Base-by-base conservation (phyloP, 1,284 basidiomycete species). In the Ustilago hordei region DNA sequence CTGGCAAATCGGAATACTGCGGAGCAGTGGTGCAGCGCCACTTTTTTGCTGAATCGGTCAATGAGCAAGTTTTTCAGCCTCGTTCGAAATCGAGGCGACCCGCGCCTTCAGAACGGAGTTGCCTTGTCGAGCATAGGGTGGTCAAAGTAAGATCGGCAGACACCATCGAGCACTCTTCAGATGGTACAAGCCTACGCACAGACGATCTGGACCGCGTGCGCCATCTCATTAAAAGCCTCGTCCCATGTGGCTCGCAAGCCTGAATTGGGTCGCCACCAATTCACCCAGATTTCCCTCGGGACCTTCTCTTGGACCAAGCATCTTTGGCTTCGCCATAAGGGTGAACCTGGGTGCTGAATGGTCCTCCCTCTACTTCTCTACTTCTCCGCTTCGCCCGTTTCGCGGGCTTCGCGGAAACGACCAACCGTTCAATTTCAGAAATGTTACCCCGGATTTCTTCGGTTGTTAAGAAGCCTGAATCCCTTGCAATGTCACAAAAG, bases 211-310 rank as follows among this genome's bases (percentile, higher is more conserved):
- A 64, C 61, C 55, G 34, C 50, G 23, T 13, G 43, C 32, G 23
- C 60, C 52, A 28, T 63, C 15, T 15, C 13, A 35, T 17, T 55
- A 64, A 56, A 64, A n/a, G 61, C 61, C 55, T 54, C 23, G 19
- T 41, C 54, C 54, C 54, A 55, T 50, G 55, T 57, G 60, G 45
- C 54, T 41, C n/a, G 15, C 12, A 7, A 47, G 56, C 43, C 43
- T 55, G 34, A 13, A 34, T 60, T 12, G 47, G n/a, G 32, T 50
- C 19, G 35, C 38, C 34, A 38, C 36, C 52, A n/a, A 43, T 61
- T 41, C 41, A 7, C 9, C 4, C 15, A 28, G 38, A 17, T 50
- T 15, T 9, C 11, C 5, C 32, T 19, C 39, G 2, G 8, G 0
- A 12, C 8, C 56, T 28, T 58, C 43, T 13, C 8, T 15, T 13